Percentiles rank a stretch among this genome's conserved stretches.
phyloP scores from a whole-genome alignment of 2,329 filamentous ascomycete species.

The Calonectria multiphialidica region DNA sequence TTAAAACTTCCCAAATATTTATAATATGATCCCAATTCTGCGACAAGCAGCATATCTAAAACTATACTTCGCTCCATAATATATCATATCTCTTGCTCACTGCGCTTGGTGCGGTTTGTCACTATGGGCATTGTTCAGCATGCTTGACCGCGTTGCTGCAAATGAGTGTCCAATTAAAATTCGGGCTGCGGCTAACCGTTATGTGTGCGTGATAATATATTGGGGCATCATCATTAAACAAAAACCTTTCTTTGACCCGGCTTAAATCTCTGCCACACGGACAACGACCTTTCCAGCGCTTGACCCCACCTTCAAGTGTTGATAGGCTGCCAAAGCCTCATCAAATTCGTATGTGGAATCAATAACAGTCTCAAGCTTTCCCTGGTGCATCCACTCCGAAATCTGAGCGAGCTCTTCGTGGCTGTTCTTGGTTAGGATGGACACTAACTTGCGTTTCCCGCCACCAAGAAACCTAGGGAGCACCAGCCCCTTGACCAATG shows the following conservation, averaged over 20 bases:
- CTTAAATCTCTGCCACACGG: conserved; percentile 19
- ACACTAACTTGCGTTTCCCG: conserved; percentile 55
- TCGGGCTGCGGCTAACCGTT: too few relatives aligned
- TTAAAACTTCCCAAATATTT: too few relatives aligned
- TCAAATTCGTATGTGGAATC: conserved; percentile 68
- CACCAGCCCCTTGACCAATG: conserved; percentile 39
- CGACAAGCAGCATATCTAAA: too few relatives aligned
- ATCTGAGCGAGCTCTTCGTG: conserved; percentile 63
- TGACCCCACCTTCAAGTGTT: conserved; percentile 68
- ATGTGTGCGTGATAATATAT: too few relatives aligned
- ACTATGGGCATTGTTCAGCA: too few relatives aligned
- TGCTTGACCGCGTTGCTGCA: too few relatives aligned
- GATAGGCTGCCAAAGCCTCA: conserved; percentile 67
- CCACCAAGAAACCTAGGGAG: conserved; percentile 53
- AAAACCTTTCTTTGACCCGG: not conserved
- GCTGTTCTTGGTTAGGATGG: conserved; percentile 54
- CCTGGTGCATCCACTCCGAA: conserved; percentile 66
- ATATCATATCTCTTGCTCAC: too few relatives aligned
- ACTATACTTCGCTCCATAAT: too few relatives aligned
- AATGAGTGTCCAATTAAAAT: too few relatives aligned
- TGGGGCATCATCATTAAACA: too few relatives aligned
- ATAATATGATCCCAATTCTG: too few relatives aligned
- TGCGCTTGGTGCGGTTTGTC: too few relatives aligned
- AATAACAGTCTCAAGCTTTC: conserved; percentile 67
- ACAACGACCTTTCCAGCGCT: conserved; percentile 71